Evolutionary conservation across 2,329 filamentous ascomycete species (phyloP).

Genomic region (Exophiala alcalophila): DNA sequence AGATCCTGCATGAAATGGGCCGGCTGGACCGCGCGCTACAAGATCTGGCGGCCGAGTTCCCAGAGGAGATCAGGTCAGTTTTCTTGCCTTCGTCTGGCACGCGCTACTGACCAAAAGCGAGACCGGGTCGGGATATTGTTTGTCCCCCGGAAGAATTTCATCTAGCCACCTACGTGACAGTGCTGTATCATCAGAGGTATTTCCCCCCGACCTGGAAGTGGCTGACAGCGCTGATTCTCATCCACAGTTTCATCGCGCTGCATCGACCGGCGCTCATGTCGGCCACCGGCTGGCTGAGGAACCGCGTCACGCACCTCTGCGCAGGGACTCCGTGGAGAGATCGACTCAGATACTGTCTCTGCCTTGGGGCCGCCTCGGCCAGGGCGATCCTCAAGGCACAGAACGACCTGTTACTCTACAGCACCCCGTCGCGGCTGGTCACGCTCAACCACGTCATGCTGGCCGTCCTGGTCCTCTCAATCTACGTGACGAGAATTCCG

Average conservation of each 20-base stretch:
- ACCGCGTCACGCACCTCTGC: slow-evolving; percentile 7
- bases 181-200: slow-evolving; percentile 13
- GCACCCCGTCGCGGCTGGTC: background rate
- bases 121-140: slow-evolving; percentile 8
- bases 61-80: slow-evolving; percentile 9
- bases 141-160: slow-evolving; percentile 10
- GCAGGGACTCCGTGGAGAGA: slow-evolving; percentile 5
- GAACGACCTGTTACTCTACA: slow-evolving; percentile 5
- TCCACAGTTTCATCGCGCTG: slow-evolving; percentile 7
- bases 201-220: background rate
- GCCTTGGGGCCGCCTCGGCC: slow-evolving; percentile 7
- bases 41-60: slow-evolving; percentile 3
- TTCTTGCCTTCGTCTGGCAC: background rate
- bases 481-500: slow-evolving; percentile 7
- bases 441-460: slow-evolving; percentile 3
- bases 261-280: slow-evolving; percentile 14
- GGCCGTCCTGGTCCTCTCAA: slow-evolving; percentile 2
- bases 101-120: background rate
- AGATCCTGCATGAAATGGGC: slow-evolving; percentile 7
- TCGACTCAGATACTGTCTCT: slow-evolving; percentile 6
- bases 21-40: slow-evolving; percentile 3
- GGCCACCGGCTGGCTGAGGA: slow-evolving; percentile 7
- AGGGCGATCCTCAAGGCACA: slow-evolving; percentile 2
- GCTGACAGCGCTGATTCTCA: background rate
- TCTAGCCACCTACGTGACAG: slow-evolving; percentile 9